A percentile compares a stretch with the other conserved stretches of the same genome.
These are phyloP conservation scores for Vitis hybrid DNA, from an alignment of 177 flowering plant species.

Conservation along the genomic window DNA sequence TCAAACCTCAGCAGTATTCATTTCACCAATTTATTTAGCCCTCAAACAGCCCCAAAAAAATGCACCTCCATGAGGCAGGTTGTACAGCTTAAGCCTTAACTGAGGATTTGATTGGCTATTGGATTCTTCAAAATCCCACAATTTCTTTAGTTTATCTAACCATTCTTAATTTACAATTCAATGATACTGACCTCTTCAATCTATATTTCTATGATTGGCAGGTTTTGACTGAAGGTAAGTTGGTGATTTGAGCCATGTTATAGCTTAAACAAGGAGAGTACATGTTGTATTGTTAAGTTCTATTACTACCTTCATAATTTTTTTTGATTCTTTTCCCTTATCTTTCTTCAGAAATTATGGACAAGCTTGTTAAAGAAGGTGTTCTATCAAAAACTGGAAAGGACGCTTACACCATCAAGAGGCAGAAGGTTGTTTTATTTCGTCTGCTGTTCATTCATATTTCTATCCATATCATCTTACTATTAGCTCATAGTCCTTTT, in stretches of 20 bases:
- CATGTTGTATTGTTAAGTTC: not conserved
- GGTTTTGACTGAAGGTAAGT: constrained; percentile 82
- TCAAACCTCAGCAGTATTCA: too few relatives aligned
- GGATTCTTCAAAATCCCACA: not conserved
- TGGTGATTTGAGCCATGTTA: constrained; percentile 3
- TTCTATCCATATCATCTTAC: not conserved
- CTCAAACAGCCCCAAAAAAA: too few relatives aligned
- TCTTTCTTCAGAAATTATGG: constrained; percentile 66
- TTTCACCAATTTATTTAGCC: too few relatives aligned
- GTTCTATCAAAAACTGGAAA: constrained; percentile 52
- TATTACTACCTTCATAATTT: not conserved
- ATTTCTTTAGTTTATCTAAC: not conserved
- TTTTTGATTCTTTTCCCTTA: constrained; percentile 1
- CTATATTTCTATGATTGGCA: constrained; percentile 29
- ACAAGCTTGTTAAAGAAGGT: constrained; percentile 65
- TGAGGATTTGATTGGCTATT: not conserved
- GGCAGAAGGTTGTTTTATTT: constrained; percentile 46
- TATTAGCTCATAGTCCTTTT: constrained; percentile 4
- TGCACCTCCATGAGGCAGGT: too few relatives aligned
- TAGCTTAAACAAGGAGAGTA: constrained; percentile 9
- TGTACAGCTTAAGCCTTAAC: too few relatives aligned
- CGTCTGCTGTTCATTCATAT: not conserved
- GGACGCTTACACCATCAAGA: constrained; percentile 56
- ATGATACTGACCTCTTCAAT: not conserved
- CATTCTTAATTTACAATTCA: not conserved